Conservation (phyloP, 305 asterid species). For the Striga hermonthica region DNA sequence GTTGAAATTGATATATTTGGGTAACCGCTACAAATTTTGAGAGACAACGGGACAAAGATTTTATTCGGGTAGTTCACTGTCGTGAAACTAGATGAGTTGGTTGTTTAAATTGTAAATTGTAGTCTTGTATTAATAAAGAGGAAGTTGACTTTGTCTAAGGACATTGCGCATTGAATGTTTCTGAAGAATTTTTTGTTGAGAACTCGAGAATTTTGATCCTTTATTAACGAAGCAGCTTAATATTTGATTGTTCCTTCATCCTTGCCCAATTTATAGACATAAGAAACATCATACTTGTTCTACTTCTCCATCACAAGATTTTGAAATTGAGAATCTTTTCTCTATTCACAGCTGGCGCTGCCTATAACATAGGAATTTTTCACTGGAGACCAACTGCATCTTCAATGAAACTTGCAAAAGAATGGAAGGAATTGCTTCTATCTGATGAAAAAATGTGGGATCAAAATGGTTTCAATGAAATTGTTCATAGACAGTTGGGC, state of each 20-base stretch:
- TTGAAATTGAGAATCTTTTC: background rate
- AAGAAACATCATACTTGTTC: slow-evolving; percentile 21
- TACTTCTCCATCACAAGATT: slow-evolving; percentile 18
- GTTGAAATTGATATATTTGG: slow-evolving; percentile 5
- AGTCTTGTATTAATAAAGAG: background rate
- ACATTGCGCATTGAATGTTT: slow-evolving; percentile 5
- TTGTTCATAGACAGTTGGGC: slow-evolving; percentile 79
- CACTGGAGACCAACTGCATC: slow-evolving; percentile 95
- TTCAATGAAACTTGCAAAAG: slow-evolving; percentile 75
- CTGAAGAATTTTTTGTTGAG: slow-evolving; percentile 12
- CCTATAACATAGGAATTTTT: slow-evolving; percentile 94
- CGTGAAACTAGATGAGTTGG: slow-evolving; percentile 5
- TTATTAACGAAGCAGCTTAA: slow-evolving; percentile 18
- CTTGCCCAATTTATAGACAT: slow-evolving; percentile 20
- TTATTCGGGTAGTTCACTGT: slow-evolving; percentile 4
- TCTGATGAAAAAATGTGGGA: slow-evolving; percentile 91
- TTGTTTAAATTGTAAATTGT: background rate
- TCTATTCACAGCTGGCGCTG: slow-evolving; percentile 63
- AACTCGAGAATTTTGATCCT: background rate
- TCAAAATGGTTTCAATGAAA: slow-evolving; percentile 91
- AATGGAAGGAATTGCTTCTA: slow-evolving; percentile 88
- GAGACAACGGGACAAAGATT: slow-evolving; percentile 15
- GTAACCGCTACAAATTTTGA: slow-evolving; percentile 9
- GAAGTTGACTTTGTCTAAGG: background rate
- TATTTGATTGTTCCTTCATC: slow-evolving; percentile 12